Conservation (phyloP, 768 basidiomycete genomes). For the Podaxis pistillaris region DNA sequence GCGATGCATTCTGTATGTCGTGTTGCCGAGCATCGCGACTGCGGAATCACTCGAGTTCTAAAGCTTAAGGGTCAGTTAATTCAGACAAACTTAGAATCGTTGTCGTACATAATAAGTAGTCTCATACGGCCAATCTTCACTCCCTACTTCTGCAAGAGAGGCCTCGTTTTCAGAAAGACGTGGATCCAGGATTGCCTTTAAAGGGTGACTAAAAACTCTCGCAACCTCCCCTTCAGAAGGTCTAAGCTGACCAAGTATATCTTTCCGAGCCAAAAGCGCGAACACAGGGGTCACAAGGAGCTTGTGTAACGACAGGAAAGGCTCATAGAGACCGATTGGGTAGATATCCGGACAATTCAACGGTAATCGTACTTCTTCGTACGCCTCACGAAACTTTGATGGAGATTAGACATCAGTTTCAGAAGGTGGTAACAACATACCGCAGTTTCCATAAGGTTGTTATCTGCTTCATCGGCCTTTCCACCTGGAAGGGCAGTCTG, state of each 20-base stretch:
- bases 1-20: conserved; percentile 78
- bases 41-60: conserved; percentile 54
- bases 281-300: conserved; percentile 81
- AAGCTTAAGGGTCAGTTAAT: background rate
- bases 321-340: conserved; percentile 58
- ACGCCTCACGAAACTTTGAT: conserved; percentile 73
- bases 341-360: conserved; percentile 54
- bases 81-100: background rate
- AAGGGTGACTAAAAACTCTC: conserved; percentile 75
- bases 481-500: conserved; percentile 85
- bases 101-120: conserved; percentile 65
- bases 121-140: conserved; percentile 81
- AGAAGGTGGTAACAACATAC: conserved; percentile 42
- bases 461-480: conserved; percentile 66
- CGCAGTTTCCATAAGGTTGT: conserved; percentile 65
- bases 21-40: conserved; percentile 45
- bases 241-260: conserved; percentile 48
- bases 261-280: conserved; percentile 57
- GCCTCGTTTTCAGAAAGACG: conserved; percentile 36
- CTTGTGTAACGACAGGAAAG: conserved; percentile 64
- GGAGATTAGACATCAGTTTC: conserved; percentile 7
- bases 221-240: conserved; percentile 72
- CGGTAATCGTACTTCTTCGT: conserved; percentile 81
- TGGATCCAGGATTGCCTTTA: conserved; percentile 72
- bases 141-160: conserved; percentile 54